Base-by-base conservation (phyloP, 31 red algal genomes). In the Odonthalia washingtoniensis region DNA sequence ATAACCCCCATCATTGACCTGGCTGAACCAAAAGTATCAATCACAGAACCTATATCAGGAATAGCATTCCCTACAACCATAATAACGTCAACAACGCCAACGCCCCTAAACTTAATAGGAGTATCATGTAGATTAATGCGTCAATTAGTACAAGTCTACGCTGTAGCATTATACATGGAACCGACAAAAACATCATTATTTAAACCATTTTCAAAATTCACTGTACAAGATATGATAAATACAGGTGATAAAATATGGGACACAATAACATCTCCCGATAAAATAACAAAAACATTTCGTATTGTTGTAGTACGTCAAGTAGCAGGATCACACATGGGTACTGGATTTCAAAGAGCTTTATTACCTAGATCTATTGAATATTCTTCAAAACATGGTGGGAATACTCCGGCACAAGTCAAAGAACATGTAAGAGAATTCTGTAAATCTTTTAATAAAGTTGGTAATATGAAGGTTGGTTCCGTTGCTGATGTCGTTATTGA, bases 61-160 rank as follows among this genome's bases (percentile, higher is more conserved):
- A 61, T 82, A 61, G 1, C 1, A 21, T 82, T 82, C 40, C 52
- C 60, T 1, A 34, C 78, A 2, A 4, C 14, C 33, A 32, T 82
- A 21, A 40, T 61, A 60, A 14, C 78, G 35, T 2, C 61, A n/a
- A 17, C n/a, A n/a, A n/a, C n/a, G n/a, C n/a, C n/a, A n/a, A n/a
- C n/a, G n/a, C n/a, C n/a, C n/a, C n/a, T 4, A 38, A 31, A 68
- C 18, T 62, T 82, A 37, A 16, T 32, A 14, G 78, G 78, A n/a
- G 60, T 67, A 40, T 53, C 53, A 38, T 53, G 53, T 39, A 49
- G 78, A 9, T 43, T 68, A 40, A 82, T 82, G 78, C 27, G 62
- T 30, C 53, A 62, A 12, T n/a, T 82, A n/a, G 78, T 82, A n/a
- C 63, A 82, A 62, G 78, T 82, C 53, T 82, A 82, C 62, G 78